Percentiles rank a stretch among this genome's conserved stretches.
phyloP scores from a whole-genome alignment of 2,329 filamentous ascomycete species.

The Metarhizium rileyi region DNA sequence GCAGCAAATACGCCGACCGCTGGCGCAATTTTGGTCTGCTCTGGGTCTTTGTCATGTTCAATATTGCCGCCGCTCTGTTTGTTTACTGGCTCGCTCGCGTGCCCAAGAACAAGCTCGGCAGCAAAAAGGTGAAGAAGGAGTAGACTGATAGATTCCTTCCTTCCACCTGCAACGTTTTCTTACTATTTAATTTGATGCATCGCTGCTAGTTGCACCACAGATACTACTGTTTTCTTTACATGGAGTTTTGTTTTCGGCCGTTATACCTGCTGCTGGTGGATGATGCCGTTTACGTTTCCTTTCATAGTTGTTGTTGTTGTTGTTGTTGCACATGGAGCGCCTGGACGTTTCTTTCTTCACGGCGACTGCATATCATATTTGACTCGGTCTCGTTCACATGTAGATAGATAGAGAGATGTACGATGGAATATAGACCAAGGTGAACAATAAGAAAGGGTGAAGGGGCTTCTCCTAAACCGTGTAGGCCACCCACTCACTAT shows the following conservation, averaged over 20 bases:
- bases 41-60: slow-evolving; percentile 50
- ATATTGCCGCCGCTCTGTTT: slow-evolving; percentile 42
- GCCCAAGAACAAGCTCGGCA: slow-evolving; percentile 33
- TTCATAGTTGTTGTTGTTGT: neutral
- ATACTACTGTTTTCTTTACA: neutral
- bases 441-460: neutral
- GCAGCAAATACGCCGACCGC: slow-evolving; percentile 44
- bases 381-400: neutral
- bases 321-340: neutral
- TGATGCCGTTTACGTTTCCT: neutral
- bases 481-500: neutral
- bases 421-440: neutral
- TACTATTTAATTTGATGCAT: too few species aligned
- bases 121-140: slow-evolving; percentile 24
- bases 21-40: slow-evolving; percentile 62
- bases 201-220: neutral
- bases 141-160: neutral
- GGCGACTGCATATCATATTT: neutral
- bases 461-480: neutral
- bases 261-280: too few species aligned
- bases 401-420: neutral
- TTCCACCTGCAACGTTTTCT: neutral
- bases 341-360: neutral
- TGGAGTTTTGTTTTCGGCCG: too few species aligned
- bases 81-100: slow-evolving; percentile 47